Base-by-base conservation (phyloP, 495 filamentous ascomycete genomes). In the Hypoxylon cercidicola region DNA sequence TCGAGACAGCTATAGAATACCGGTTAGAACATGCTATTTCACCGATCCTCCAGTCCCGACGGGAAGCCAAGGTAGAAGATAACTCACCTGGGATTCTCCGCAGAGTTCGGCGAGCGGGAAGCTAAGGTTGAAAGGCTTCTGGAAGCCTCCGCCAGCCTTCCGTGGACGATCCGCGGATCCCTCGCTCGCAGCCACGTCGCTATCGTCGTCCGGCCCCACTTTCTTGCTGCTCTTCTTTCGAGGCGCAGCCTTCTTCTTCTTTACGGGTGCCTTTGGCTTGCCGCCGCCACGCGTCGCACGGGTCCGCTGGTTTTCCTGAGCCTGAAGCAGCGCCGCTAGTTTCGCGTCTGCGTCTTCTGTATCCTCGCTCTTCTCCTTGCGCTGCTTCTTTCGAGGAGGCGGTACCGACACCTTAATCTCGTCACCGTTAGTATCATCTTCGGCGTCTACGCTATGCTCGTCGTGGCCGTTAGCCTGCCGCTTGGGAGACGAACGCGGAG, bases 321-420 rank as follows among this genome's bases (percentile, higher is more conserved):
- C 95, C 77, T 99, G 95, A 25, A 99, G 82, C 73, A 89, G 87
- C 2, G 92, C 93, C 1, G 95, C 95, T 55, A 93, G 84, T 8
- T 87, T 82, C 12, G 93, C 93, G 75, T 98, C 94, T 41, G 90
- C 90, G 56, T 97, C 92, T 53, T 79, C 78, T 59, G 63, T 75
- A 40, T 71, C 71, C 40, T 64, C 55, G 28, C 71, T 76, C 68
- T 73, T 75, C 57, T 82, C 84, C 41, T 83, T 85, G 73, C 90
- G 89, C 62, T 84, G 81, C 64, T 80, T 82, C 74, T 83, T 82
- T 73, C 72, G 72, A n/a, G 84, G 77, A 7, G 79, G 81, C 5
- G 81, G 78, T 1, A 81, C 78, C 12, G 82, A 82, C 1, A 84
- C 77, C 7, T 85, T 75, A 25, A 85, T 84, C 34, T 84, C 83